These are phyloP conservation scores for Mesembryanthemum crystallinum DNA, from an alignment of 148 eudicot genomes.

Conservation along the genomic window DNA sequence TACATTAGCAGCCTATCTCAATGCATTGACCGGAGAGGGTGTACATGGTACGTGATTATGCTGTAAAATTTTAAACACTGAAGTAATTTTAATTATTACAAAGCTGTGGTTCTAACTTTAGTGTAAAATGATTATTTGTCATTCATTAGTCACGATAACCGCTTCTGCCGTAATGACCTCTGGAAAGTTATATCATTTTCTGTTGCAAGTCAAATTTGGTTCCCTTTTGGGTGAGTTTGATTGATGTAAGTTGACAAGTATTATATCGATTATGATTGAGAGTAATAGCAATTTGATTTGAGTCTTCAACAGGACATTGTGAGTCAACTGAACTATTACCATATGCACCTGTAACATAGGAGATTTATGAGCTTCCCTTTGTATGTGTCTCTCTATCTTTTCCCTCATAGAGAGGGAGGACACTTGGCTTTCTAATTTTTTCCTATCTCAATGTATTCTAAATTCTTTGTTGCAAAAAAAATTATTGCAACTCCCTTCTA, in stretches of 20 bases:
- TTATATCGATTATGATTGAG: neutral
- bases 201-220: neutral
- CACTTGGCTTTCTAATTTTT: neutral
- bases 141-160: neutral
- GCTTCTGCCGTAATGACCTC: neutral
- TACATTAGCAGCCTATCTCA: slow-evolving; percentile 96
- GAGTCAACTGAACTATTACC: neutral
- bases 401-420: neutral
- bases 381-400: neutral
- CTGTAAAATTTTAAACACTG: neutral
- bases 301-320: neutral
- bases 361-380: neutral
- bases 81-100: neutral
- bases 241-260: neutral
- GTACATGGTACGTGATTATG: slow-evolving; percentile 73
- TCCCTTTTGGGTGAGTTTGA: neutral
- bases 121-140: neutral
- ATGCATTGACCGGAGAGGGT: slow-evolving; percentile 94
- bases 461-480: no score
- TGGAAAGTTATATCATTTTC: neutral
- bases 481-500: no score
- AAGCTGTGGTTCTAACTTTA: slow-evolving; percentile 6
- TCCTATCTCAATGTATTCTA: neutral
- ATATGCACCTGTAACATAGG: neutral
- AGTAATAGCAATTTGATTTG: neutral